These are phyloP conservation scores for Exophiala alcalophila DNA, from an alignment of 2,329 filamentous ascomycete genomes.

Conservation along the genomic window DNA sequence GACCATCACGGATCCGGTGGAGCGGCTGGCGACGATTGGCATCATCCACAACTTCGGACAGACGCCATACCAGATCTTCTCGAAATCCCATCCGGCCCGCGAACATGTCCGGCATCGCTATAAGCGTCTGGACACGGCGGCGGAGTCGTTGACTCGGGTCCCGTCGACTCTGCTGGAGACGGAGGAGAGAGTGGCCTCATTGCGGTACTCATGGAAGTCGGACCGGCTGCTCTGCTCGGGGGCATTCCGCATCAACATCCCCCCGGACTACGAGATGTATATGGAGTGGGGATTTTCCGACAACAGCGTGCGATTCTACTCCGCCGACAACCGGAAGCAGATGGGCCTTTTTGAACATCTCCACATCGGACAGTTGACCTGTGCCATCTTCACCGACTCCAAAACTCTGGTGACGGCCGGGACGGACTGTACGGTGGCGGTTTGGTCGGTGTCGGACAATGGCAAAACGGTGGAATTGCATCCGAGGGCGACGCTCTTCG, in stretches of 20 bases:
- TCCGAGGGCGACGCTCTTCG: conserved; percentile 78
- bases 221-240: conserved; percentile 81
- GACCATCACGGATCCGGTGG: conserved; percentile 81
- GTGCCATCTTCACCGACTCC: conserved; percentile 80
- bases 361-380: conserved; percentile 84
- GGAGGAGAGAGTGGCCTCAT: conserved; percentile 73
- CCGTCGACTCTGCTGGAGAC: conserved; percentile 66
- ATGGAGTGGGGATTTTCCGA: conserved; percentile 96
- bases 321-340: conserved; percentile 74
- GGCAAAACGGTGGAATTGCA: conserved; percentile 74
- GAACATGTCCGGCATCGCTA: conserved; percentile 65
- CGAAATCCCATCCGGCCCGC: conserved; percentile 71
- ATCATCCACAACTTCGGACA: conserved; percentile 99
- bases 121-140: conserved; percentile 71
- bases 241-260: conserved; percentile 80
- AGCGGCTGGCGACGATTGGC: conserved; percentile 82
- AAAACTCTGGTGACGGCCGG: conserved; percentile 89
- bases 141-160: conserved; percentile 71
- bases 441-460: conserved; percentile 67
- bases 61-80: conserved; percentile 92
- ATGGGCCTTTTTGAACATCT: conserved; percentile 91
- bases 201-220: conserved; percentile 74
- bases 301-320: conserved; percentile 86
- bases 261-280: conserved; percentile 82
- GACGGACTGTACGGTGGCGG: conserved; percentile 84